Base-by-base conservation (phyloP, 441 rosid species). In the California macrophylla region DNA sequence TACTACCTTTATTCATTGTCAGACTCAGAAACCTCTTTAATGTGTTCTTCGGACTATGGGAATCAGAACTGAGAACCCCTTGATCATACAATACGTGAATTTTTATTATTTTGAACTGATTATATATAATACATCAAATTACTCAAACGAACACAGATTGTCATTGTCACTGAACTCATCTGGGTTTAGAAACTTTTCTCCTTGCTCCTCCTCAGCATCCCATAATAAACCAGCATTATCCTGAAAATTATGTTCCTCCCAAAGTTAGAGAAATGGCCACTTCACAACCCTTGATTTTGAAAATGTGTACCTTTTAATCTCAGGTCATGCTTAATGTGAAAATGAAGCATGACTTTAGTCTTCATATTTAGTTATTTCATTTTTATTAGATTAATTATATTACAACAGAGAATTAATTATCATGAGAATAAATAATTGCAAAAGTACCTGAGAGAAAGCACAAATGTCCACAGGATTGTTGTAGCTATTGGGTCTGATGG, bases 401-500 rank as follows among this genome's bases (percentile, higher is more conserved):
- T n/a, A n/a, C n/a, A n/a, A n/a, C n/a, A n/a, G n/a, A n/a, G n/a
- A n/a, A n/a, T n/a, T n/a, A n/a, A n/a, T n/a, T n/a, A n/a, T n/a
- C n/a, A n/a, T 18, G 15, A 56, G 3, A 23, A 21, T 18, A 56
- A 21, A 0, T 16, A 54, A 15, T 18, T 58, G 64, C 2, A 3
- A 23, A 52, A 13, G 60, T 0, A 58, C 21, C 58, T n/a, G 13
- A 58, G 23, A 12, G 12, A 23, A 24, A 58, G 64, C 64, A 21
- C 15, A 58, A 23, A 15, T 21, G 62, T 56, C 62, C 26, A 56
- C 1, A 23, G 20, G 62, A 23, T 8, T 20, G 13, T 56, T n/a
- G 62, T 1, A n/a, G 20, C 6, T 69, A 10, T 15, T 45, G 18
- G 54, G 47, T 40, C 15, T 40, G 47, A 68, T 58, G 20, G 82